These are phyloP conservation scores for Russula sp. DNA, from an alignment of 768 basidiomycete species.

Conservation along the genomic window DNA sequence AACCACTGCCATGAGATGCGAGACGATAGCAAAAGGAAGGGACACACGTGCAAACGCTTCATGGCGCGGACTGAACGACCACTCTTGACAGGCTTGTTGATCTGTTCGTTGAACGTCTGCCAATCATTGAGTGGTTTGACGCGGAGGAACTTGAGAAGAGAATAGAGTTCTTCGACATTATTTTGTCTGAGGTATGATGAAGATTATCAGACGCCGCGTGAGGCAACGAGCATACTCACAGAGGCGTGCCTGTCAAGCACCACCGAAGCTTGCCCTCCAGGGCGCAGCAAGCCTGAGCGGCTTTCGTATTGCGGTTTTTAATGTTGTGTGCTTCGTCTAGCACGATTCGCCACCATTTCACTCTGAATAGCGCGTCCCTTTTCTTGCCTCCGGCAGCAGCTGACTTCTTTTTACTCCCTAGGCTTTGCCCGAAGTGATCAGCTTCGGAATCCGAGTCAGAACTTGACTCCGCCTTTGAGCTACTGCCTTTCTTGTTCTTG, in stretches of 20 bases:
- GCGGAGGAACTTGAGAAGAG: conserved; percentile 84
- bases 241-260: conserved; percentile 84
- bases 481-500: conserved; percentile 42
- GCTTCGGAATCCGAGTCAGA: conserved; percentile 39
- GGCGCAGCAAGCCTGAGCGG: conserved; percentile 72
- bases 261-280: conserved; percentile 79
- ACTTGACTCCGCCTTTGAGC: conserved; percentile 35
- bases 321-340: conserved; percentile 97
- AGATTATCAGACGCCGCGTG: not conserved
- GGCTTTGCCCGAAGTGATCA: conserved; percentile 47
- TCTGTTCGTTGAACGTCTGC: conserved; percentile 72
- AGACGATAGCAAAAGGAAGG: not conserved
- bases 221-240: conserved; percentile 41
- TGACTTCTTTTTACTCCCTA: conserved; percentile 46
- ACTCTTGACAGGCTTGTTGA: conserved; percentile 74
- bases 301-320: conserved; percentile 80
- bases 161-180: conserved; percentile 83
- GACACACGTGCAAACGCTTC: conserved; percentile 73
- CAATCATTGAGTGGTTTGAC: conserved; percentile 79
- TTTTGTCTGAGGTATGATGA: conserved; percentile 37
- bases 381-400: conserved; percentile 43
- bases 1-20: not conserved
- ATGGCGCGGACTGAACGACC: conserved; percentile 66
- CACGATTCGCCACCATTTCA: conserved; percentile 83
- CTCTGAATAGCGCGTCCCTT: conserved; percentile 66